These are phyloP conservation scores for Tylopilus intermedius DNA, from an alignment of 768 basidiomycete genomes.

Conservation along the genomic window DNA sequence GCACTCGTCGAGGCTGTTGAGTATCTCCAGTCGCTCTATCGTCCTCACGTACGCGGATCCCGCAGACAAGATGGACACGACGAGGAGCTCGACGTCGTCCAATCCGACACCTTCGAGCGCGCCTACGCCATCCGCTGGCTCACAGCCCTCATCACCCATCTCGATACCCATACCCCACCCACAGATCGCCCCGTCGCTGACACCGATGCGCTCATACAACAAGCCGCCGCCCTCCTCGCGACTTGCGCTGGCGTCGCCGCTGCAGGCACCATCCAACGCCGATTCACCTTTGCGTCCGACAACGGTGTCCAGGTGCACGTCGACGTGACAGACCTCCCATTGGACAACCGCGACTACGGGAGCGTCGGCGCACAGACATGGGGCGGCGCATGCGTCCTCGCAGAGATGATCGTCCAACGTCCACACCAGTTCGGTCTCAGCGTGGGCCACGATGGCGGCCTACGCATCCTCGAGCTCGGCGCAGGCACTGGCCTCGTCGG, in stretches of 20 bases:
- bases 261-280: constrained; percentile 53
- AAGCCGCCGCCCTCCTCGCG: constrained; percentile 60
- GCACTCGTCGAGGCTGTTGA: constrained; percentile 41
- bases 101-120: constrained; percentile 65
- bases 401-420: constrained; percentile 61
- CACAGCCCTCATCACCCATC: constrained; percentile 51
- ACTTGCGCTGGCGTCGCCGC: constrained; percentile 59
- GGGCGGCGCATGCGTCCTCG: constrained; percentile 79
- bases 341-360: constrained; percentile 63
- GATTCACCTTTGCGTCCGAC: constrained; percentile 41
- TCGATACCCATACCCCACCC: constrained; percentile 12
- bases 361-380: constrained; percentile 86
- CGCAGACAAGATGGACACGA: constrained; percentile 32
- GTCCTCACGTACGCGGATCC: constrained; percentile 58
- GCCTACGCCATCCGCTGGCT: constrained; percentile 71
- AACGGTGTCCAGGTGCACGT: constrained; percentile 29
- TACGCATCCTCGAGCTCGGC: constrained; percentile 50
- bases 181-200: not conserved
- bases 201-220: constrained; percentile 41
- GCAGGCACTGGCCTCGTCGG: constrained; percentile 55
- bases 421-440: constrained; percentile 50
- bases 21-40: constrained; percentile 54
- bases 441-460: not conserved
- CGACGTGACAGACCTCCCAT: constrained; percentile 59
- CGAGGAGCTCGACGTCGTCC: constrained; percentile 24